Evolutionary conservation across 208 protist genomes (phyloP).

Genomic region (Leishmania amazonensis): DNA sequence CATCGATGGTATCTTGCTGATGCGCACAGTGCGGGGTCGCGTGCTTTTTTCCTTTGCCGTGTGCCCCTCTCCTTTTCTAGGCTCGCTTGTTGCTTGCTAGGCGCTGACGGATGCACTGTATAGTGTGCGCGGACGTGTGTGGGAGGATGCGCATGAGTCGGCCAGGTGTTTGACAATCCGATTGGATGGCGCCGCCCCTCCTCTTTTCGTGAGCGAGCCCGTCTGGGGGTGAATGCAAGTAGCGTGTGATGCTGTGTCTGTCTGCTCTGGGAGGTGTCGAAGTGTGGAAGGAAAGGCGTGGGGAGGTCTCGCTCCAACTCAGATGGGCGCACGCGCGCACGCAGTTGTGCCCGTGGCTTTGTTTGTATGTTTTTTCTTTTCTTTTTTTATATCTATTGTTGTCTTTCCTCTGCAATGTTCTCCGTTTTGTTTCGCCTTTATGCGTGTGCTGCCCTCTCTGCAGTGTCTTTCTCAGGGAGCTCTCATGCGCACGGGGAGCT

Average conservation of each 20-base stretch:
- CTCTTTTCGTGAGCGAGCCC: not conserved
- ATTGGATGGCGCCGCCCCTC: not conserved
- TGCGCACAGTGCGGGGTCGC: not conserved
- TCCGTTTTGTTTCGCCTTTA: not conserved
- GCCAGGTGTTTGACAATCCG: not conserved
- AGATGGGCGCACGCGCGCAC: not conserved
- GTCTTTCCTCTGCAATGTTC: not conserved
- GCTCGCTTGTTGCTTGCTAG: not conserved
- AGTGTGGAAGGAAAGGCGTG: not conserved
- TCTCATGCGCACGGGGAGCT: not conserved
- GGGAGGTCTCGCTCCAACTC: not conserved
- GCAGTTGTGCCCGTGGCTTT: not conserved
- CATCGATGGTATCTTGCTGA: not conserved
- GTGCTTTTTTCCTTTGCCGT: not conserved
- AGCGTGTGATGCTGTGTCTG: not conserved
- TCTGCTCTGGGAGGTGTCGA: not conserved
- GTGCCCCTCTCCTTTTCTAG: not conserved
- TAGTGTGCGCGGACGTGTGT: not conserved
- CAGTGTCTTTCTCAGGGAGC: not conserved
- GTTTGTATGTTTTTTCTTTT: not conserved
- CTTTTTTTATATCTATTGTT: not conserved
- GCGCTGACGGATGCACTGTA: not conserved
- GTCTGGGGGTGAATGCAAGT: not conserved
- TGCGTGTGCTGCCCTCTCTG: not conserved
- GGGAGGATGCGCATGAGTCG: not conserved